Evolutionary conservation across 1,284 basidiomycete genomes (phyloP).

Genomic region (Wolfiporia cocos): DNA sequence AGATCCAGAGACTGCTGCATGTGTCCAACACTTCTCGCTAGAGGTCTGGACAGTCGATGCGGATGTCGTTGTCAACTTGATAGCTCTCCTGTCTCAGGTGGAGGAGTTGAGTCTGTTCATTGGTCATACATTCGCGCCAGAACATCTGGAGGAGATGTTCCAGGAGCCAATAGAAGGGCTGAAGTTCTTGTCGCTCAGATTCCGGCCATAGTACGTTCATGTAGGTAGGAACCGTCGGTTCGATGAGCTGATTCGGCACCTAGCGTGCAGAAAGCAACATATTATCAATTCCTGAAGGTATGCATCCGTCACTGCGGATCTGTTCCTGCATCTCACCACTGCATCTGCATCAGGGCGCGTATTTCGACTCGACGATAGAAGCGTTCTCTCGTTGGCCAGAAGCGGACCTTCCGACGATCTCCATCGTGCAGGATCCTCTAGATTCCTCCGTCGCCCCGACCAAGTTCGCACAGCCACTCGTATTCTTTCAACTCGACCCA

Average conservation of each 20-base stretch:
- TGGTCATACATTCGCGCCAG: conserved; percentile 59
- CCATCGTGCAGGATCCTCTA: conserved; percentile 62
- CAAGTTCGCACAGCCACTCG: conserved; percentile 66
- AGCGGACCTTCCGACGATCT: conserved; percentile 38
- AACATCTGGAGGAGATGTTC: conserved; percentile 59
- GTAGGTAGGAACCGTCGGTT: background rate
- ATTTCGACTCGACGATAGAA: conserved; percentile 57
- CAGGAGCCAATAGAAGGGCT: conserved; percentile 32
- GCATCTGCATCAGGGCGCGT: conserved; percentile 42
- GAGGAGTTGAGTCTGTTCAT: conserved; percentile 44
- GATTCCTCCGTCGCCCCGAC: conserved; percentile 28
- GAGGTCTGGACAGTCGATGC: conserved; percentile 59
- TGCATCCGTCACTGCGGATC: conserved; percentile 5
- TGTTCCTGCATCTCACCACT: background rate
- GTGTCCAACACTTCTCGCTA: conserved; percentile 43
- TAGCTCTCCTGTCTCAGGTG: conserved; percentile 44
- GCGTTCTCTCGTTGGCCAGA: conserved; percentile 54
- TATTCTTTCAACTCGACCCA: conserved; percentile 60
- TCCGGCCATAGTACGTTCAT: conserved; percentile 56
- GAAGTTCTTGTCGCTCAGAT: conserved; percentile 45
- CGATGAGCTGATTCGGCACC: background rate
- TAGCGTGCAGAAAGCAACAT: conserved; percentile 61
- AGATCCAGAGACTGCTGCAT: conserved; percentile 23
- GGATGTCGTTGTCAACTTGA: conserved; percentile 51
- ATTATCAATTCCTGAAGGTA: conserved; percentile 64